Evolutionary conservation across 1,284 basidiomycete genomes (phyloP), one percentile per base, ranked within the genome.

Genomic region (Ceratorhiza oryzae-sativae): DNA sequence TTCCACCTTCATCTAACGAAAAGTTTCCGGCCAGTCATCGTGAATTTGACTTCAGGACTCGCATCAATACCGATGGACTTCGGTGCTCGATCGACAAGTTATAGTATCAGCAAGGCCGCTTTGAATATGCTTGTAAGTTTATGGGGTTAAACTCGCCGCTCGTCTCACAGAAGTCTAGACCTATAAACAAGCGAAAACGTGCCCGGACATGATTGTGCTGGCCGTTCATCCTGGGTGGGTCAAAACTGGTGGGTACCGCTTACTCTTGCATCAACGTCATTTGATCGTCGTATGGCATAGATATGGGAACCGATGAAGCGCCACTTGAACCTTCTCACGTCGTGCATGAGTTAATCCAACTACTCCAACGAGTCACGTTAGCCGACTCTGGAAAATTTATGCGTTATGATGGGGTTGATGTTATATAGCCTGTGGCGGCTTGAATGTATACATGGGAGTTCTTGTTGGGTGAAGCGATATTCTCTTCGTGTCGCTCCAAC

Each of bases 1-100:
- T 79, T 79, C 73, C 76, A 76, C 8, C 80, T 78, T 3, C 76
- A 76, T 18, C 76, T 83, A 23, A 78, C 80, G 73, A 76, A 76
- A 62, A 77, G 80, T 20, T 73, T 74, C 53, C 71, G 76, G 36
- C 81, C 80, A 72, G 80, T 81, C 13, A 78, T 83, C 41, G 74
- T 80, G 55, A 82, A 83, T 74, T 75, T 80, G 63, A 75, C 78
- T 32, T 80, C 77, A 53, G 77, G 78, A 12, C 71, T 80, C 1
- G 79, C 76, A 12, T 81, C 80, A 62, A 78, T 81, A 34, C 78
- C 74, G 2, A 70, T 76, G 42, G 75, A 80, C 67, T 73, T 72
- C 15, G 75, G 75, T 2, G 49, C 73, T 6, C 74, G 72, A 39
- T 67, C 67, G 13, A 71, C 73, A 20, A 72, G 75, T 8, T 77